These are phyloP conservation scores for Aegilops bicornis DNA, from an alignment of 176 grass and related monocot species.

Conservation along the genomic window DNA sequence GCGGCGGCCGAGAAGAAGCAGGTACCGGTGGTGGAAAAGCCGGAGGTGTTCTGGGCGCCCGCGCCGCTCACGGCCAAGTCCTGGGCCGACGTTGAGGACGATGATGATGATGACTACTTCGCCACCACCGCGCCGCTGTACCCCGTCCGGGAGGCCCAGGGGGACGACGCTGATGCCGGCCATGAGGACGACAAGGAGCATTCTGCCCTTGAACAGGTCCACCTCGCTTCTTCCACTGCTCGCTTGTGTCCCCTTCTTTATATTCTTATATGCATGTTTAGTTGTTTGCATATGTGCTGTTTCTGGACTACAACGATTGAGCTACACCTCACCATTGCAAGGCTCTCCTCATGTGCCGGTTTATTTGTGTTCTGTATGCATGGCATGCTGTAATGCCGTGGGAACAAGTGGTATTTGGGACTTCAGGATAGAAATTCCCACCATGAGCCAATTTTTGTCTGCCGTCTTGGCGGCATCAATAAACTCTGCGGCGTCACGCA, in stretches of 20 bases:
- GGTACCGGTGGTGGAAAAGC: conserved; percentile 27
- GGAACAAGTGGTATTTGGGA: background rate
- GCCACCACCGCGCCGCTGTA: conserved; percentile 70
- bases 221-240: background rate
- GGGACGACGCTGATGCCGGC: background rate
- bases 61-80: conserved; percentile 60
- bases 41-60: conserved; percentile 59
- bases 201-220: conserved; percentile 51
- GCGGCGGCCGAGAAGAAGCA: conserved; percentile 28
- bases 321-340: background rate
- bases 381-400: background rate
- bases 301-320: background rate
- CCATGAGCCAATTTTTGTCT: background rate
- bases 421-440: background rate
- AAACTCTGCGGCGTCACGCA: background rate
- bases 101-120: conserved; percentile 88
- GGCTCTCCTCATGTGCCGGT: background rate
- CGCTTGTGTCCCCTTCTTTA: background rate
- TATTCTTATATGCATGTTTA: background rate
- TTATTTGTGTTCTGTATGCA: background rate
- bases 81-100: conserved; percentile 94
- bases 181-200: conserved; percentile 6
- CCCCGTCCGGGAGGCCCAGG: conserved; percentile 36
- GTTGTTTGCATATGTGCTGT: background rate
- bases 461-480: background rate